These are phyloP conservation scores for Penicillium ochrochloron DNA, from an alignment of 495 filamentous ascomycete species.

Conservation along the genomic window DNA sequence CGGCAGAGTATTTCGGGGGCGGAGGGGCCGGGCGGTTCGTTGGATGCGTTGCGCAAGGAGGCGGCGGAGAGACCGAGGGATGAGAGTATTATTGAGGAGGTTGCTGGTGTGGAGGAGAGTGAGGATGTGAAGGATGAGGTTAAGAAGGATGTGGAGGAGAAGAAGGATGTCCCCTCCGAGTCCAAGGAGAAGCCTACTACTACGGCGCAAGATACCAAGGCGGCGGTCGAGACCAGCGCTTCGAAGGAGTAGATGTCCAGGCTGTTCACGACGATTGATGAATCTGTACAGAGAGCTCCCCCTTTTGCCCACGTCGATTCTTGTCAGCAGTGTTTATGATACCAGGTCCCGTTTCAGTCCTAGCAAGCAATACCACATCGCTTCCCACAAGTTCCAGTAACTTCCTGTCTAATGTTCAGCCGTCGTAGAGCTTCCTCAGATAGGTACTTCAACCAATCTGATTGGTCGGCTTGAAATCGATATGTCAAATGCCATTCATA, in stretches of 20 bases:
- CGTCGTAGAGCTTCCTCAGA: background rate
- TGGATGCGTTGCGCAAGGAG: conserved; percentile 38
- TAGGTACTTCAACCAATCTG: background rate
- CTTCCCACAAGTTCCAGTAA: background rate
- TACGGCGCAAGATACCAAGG: conserved; percentile 34
- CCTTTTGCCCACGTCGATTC: conserved; percentile 13
- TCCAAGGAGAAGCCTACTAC: conserved; percentile 18
- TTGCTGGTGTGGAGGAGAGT: conserved; percentile 27
- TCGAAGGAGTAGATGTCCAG: conserved; percentile 28
- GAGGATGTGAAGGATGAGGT: conserved; percentile 20
- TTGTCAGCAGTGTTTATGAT: conserved; percentile 25
- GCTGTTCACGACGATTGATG: conserved; percentile 23
- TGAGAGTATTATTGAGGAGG: conserved; percentile 41
- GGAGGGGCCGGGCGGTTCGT: conserved; percentile 19
- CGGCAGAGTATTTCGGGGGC: conserved; percentile 43
- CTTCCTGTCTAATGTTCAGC: background rate
- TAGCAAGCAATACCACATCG: background rate
- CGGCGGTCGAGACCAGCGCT: conserved; percentile 30
- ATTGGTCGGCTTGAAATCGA: background rate
- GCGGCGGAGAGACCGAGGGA: conserved; percentile 26
- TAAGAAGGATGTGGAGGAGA: conserved; percentile 13
- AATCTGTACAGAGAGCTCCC: conserved; percentile 22
- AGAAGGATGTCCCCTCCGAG: conserved; percentile 10
- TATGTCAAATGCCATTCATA: conserved; percentile 29
- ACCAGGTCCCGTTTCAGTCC: conserved; percentile 18